A percentile compares a stretch with the other conserved stretches of the same genome.
Evolutionary conservation across 1,284 basidiomycete genomes (phyloP).

Genomic region (Ustanciosporium gigantosporum): DNA sequence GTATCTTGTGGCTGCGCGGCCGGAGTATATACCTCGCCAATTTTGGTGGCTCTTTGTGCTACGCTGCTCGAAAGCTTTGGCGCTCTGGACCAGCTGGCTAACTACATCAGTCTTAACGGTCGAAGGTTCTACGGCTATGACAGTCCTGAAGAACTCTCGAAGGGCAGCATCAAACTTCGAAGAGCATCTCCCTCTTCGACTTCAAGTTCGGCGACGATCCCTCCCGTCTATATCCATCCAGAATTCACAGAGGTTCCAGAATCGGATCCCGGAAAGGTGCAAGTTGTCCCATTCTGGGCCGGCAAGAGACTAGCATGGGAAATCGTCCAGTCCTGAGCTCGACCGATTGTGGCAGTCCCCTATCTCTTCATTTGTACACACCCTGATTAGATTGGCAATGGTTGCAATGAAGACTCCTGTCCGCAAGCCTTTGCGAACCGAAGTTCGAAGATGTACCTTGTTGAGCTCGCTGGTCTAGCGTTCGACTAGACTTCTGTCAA

Average conservation of each 20-base stretch:
- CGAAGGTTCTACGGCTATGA: constrained; percentile 53
- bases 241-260: constrained; percentile 25
- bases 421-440: too few species aligned
- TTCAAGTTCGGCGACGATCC: constrained; percentile 30
- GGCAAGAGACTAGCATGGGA: constrained; percentile 83
- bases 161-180: constrained; percentile 39
- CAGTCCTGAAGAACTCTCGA: constrained; percentile 6
- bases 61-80: constrained; percentile 58
- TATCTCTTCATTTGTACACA: too few species aligned
- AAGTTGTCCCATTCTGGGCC: constrained; percentile 87
- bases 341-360: too few species aligned
- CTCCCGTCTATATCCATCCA: constrained; percentile 49
- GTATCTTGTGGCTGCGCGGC: constrained; percentile 56
- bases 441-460: too few species aligned
- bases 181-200: constrained; percentile 3
- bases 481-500: too few species aligned
- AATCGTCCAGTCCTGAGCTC: constrained; percentile 65
- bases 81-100: constrained; percentile 52
- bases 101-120: constrained; percentile 53
- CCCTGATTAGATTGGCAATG: too few species aligned
- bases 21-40: constrained; percentile 58
- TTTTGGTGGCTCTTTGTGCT: constrained; percentile 58
- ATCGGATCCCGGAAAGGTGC: constrained; percentile 49
- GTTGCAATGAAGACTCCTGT: too few species aligned
- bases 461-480: too few species aligned